phyloP scores from a whole-genome alignment of 192 early-diverging fungal species.

The Umbelopsis isabellina region DNA sequence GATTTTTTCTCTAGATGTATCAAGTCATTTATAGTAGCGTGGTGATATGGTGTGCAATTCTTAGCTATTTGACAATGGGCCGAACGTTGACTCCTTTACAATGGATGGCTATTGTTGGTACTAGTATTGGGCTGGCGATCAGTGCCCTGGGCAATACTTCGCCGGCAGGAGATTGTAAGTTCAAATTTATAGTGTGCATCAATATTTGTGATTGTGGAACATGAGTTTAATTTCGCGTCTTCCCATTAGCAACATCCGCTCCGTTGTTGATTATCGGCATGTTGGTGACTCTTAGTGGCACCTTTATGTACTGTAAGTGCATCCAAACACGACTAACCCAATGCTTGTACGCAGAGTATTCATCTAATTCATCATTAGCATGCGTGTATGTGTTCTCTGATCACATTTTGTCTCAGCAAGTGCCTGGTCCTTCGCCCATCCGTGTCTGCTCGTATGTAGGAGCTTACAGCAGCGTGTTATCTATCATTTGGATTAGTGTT shows the following conservation, averaged over 20 bases:
- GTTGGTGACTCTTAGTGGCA: slow-evolving; percentile 53
- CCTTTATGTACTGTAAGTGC: slow-evolving; percentile 51
- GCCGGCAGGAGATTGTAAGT: not conserved
- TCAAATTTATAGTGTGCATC: not conserved
- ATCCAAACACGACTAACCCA: not conserved
- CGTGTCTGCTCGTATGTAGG: slow-evolving; percentile 57
- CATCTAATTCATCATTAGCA: slow-evolving; percentile 27
- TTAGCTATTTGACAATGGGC: slow-evolving; percentile 56
- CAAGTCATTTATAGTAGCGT: slow-evolving; percentile 66
- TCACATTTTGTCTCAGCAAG: slow-evolving; percentile 45
- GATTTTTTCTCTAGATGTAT: slow-evolving; percentile 49
- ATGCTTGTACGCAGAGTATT: not conserved
- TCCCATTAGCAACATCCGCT: slow-evolving; percentile 15
- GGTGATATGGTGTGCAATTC: slow-evolving; percentile 66
- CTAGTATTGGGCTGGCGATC: slow-evolving; percentile 53
- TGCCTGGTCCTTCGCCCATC: slow-evolving; percentile 51
- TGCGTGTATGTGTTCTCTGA: slow-evolving; percentile 63
- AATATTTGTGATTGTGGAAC: not conserved
- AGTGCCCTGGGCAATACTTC: slow-evolving; percentile 50
- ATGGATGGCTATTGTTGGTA: slow-evolving; percentile 58
- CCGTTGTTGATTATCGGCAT: slow-evolving; percentile 50
- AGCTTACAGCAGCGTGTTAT: slow-evolving; percentile 42
- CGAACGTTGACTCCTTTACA: slow-evolving; percentile 51
- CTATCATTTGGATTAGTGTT: slow-evolving; percentile 48
- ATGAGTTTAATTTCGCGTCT: not conserved